Conservation (phyloP, 2,329 filamentous ascomycete genomes). For the Verticillium tricorpus region DNA sequence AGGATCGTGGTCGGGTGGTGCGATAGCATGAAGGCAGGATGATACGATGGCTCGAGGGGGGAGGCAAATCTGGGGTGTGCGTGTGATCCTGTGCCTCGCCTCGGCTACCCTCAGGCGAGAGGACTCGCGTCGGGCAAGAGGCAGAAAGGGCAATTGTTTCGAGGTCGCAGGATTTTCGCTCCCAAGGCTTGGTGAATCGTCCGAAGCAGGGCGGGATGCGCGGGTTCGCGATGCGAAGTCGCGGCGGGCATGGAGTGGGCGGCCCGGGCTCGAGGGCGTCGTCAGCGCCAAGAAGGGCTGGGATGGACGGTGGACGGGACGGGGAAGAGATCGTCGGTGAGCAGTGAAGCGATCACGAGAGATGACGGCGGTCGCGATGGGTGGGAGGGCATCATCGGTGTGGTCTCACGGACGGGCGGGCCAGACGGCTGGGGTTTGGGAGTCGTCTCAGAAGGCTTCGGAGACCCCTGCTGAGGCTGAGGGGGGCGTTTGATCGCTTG, state of each 20-base stretch:
- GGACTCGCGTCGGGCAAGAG: too few relatives aligned
- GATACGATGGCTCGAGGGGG: constrained; percentile 10
- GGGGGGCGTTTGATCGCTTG: not conserved
- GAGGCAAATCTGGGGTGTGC: constrained; percentile 12
- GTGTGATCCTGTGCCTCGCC: not conserved
- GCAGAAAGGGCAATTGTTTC: not conserved
- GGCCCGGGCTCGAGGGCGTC: not conserved
- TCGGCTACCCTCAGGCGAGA: too few relatives aligned
- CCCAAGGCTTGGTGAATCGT: not conserved
- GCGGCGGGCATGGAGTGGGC: constrained; percentile 2
- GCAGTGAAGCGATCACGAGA: not conserved
- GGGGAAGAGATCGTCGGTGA: not conserved
- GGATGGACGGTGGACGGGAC: not conserved
- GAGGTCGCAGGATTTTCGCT: not conserved
- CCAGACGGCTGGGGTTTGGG: constrained; percentile 3
- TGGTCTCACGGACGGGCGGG: not conserved
- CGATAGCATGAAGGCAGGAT: not conserved
- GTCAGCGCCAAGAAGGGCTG: constrained; percentile 1
- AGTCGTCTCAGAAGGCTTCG: not conserved
- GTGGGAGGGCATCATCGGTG: not conserved
- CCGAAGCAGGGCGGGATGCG: not conserved
- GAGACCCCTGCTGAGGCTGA: constrained; percentile 1
- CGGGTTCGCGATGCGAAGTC: not conserved
- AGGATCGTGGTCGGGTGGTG: not conserved
- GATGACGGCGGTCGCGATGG: not conserved